Evolutionary conservation across 176 grass and related monocot species (phyloP).

Genomic region (Lolium perenne): DNA sequence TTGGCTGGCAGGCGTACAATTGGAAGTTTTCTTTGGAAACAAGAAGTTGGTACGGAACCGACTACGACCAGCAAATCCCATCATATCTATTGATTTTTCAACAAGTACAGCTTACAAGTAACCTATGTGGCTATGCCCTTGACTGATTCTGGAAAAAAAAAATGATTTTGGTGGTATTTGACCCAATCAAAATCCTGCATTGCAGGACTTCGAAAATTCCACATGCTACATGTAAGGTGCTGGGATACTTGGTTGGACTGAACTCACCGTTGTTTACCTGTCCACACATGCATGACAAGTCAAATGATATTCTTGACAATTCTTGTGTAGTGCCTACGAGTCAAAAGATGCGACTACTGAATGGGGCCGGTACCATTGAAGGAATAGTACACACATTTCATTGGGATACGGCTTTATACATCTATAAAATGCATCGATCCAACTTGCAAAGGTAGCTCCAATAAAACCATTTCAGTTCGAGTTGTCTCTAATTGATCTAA

Average conservation of each 20-base stretch:
- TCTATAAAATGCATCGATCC: slow-evolving; percentile 20
- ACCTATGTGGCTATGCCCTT: not conserved
- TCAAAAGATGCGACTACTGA: not conserved
- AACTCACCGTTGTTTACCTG: not conserved
- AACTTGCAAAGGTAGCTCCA: not conserved
- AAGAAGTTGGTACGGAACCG: not conserved
- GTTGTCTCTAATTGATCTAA: too few relatives aligned
- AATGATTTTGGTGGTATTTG: not conserved
- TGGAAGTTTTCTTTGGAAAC: not conserved
- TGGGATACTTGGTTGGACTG: not conserved
- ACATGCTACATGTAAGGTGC: not conserved
- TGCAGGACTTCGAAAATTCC: not conserved
- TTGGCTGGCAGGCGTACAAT: not conserved
- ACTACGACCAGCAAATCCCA: not conserved
- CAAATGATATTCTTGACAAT: not conserved
- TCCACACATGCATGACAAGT: not conserved
- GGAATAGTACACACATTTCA: not conserved
- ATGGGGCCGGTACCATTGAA: not conserved
- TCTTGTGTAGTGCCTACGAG: not conserved
- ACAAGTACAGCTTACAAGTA: not conserved
- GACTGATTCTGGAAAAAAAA: not conserved
- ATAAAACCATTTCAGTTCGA: not conserved
- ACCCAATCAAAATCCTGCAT: not conserved
- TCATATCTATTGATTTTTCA: not conserved
- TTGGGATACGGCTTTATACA: not conserved